Evolutionary conservation across 352 stramenopile species (phyloP).

Genomic region (Globisporangium apiculatum): DNA sequence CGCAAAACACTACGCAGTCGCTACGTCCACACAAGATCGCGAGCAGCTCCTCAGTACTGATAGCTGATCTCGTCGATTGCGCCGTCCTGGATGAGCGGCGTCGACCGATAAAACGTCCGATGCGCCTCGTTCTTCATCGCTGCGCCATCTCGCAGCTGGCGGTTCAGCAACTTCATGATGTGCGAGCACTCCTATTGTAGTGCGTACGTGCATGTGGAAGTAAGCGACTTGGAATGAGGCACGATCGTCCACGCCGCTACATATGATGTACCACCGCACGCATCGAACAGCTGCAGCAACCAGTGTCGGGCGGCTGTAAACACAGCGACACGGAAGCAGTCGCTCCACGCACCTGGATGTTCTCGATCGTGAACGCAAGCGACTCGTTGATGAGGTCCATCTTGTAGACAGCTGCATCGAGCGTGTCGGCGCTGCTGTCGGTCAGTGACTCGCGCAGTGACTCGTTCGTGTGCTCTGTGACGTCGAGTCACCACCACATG

Average conservation of each 20-base stretch:
- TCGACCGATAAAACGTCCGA: constrained; percentile 22
- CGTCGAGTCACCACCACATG: too few species aligned
- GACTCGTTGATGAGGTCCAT: constrained; percentile 79
- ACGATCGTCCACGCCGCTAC: background rate
- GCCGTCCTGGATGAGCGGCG: constrained; percentile 13
- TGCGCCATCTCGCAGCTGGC: constrained; percentile 52
- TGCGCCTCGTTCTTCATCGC: constrained; percentile 28
- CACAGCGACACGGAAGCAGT: background rate
- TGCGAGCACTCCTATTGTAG: constrained; percentile 43
- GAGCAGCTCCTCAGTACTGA: constrained; percentile 1
- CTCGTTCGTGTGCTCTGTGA: constrained; percentile 38
- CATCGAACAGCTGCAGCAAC: background rate
- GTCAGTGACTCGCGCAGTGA: constrained; percentile 26
- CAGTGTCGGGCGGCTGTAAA: background rate
- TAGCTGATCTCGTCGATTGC: constrained; percentile 5
- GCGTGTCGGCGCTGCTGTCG: constrained; percentile 22
- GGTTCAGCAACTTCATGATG: constrained; percentile 62
- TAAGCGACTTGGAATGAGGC: too few species aligned
- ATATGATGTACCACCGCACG: background rate
- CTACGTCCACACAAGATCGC: background rate
- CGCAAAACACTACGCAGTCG: background rate
- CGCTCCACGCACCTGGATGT: constrained; percentile 36
- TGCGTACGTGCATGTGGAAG: background rate
- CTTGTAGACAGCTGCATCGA: constrained; percentile 54
- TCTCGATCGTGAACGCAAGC: constrained; percentile 73